Base-by-base conservation (phyloP, 2,329 filamentous ascomycete species). In the Beauveria varroae region DNA sequence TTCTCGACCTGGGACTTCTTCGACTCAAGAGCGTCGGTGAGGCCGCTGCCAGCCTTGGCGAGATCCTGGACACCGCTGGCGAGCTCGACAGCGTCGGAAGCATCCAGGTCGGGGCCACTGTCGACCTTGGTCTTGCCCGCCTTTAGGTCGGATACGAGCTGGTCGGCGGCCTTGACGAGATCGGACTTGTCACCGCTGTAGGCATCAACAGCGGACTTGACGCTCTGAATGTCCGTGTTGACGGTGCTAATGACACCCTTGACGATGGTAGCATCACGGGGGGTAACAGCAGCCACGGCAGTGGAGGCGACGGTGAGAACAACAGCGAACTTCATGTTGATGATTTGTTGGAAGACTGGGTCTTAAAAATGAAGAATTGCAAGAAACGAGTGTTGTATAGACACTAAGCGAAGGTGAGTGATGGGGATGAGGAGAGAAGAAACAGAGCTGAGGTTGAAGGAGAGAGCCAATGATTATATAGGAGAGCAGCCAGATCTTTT, bases 11-110 rank as follows among this genome's bases (percentile, higher is more conserved):
- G 54, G 41, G 60, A 26, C 67, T 69, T 70, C 65, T 68, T 68
- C 61, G 57, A 37, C 9, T 60, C 24, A 3, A 63, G 57, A 22
- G 51, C 22, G 18, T 60, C 79, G 70, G 82, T 76, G 70, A 86
- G 71, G 55, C 30, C 57, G 30, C 18, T 41, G 20, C 57, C 57
- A 12, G 41, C 16, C 30, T 43, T 43, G 52, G 51, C 41, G 46
- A 63, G 52, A 16, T n/a, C 24, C 12, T 24, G 3, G 28, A 63
- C 62, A 14, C 37, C 37, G 61, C 24, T 22, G 40, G n/a, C 44
- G 5, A 62, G 58, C 9, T 43, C 28, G 30, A 59, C 28, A 30
- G 57, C 53, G 34, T 57, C 61, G 20, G 18, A 18, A 18, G 20
- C 20, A 47, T 22, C 43, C 52, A 63, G 57, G 5, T 61, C 40